Evolutionary conservation across 768 basidiomycete species (phyloP).

Genomic region (Lentinula detonsa): DNA sequence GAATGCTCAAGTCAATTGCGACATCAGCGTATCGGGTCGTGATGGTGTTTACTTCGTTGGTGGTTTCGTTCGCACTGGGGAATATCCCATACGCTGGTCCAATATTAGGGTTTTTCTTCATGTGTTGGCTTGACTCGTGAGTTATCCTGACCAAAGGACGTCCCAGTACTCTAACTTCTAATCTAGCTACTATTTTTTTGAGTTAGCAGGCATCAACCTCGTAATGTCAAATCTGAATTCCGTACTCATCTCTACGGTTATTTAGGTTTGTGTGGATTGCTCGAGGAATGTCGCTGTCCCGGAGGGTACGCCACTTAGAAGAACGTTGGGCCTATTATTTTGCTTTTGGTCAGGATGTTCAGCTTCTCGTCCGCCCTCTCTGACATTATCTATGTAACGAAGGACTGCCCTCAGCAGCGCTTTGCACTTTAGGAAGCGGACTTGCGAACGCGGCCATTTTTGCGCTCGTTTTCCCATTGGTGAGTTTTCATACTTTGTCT

Average conservation of each 20-base stretch:
- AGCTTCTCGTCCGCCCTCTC: background rate
- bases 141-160: conserved; percentile 22
- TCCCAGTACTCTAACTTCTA: too few species aligned
- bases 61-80: conserved; percentile 58
- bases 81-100: conserved; percentile 64
- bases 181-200: conserved; percentile 82
- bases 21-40: conserved; percentile 78
- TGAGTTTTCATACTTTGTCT: conserved; percentile 27
- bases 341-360: conserved; percentile 55
- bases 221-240: background rate
- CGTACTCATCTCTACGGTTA: background rate
- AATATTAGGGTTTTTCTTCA: conserved; percentile 56
- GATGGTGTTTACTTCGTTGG: conserved; percentile 74
- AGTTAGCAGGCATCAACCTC: conserved; percentile 37
- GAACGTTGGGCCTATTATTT: conserved; percentile 89
- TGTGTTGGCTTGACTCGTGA: conserved; percentile 86
- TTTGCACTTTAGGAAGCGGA: conserved; percentile 69
- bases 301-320: conserved; percentile 69
- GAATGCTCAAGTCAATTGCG: conserved; percentile 68
- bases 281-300: conserved; percentile 61
- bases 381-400: background rate
- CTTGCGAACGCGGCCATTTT: conserved; percentile 81
- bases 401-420: conserved; percentile 67
- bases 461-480: conserved; percentile 75
- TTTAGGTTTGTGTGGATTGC: conserved; percentile 75